A percentile compares a stretch with the other conserved stretches of the same genome.
Conservation (phyloP, 257 asterid species). For the Plectranthus barbatus region DNA sequence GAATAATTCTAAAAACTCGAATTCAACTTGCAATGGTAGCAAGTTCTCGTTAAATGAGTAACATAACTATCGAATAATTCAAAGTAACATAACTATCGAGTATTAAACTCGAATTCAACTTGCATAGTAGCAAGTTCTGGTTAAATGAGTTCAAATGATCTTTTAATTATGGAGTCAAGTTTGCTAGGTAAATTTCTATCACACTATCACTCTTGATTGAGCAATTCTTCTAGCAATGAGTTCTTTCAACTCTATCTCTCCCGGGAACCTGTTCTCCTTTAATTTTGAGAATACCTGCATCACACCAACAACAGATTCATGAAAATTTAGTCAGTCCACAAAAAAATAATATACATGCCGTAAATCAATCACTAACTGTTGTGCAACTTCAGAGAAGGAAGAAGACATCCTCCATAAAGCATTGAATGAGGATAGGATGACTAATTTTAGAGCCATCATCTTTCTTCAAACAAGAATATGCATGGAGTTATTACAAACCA, state of each 20-base stretch:
- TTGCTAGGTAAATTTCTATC: too few species aligned
- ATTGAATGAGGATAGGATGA: background rate
- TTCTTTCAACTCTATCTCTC: constrained; percentile 91
- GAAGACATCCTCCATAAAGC: background rate
- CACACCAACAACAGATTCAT: constrained; percentile 4
- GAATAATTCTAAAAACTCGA: too few species aligned
- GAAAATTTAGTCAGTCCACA: background rate
- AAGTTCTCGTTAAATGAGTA: too few species aligned
- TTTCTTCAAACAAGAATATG: background rate
- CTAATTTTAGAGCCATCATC: background rate
- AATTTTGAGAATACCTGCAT: constrained; percentile 80
- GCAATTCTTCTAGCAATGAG: constrained; percentile 56
- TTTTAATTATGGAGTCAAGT: too few species aligned
- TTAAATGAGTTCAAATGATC: too few species aligned
- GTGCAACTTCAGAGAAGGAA: background rate
- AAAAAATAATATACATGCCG: background rate
- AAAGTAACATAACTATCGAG: too few species aligned
- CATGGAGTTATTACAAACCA: background rate
- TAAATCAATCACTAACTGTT: background rate
- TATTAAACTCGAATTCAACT: too few species aligned
- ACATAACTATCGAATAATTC: too few species aligned
- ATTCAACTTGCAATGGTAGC: too few species aligned
- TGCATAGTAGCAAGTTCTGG: too few species aligned
- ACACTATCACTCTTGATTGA: constrained; percentile 37
- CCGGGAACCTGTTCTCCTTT: constrained; percentile 73